Conservation (phyloP, 2,329 filamentous ascomycete genomes). For the Epichloe bromicola region DNA sequence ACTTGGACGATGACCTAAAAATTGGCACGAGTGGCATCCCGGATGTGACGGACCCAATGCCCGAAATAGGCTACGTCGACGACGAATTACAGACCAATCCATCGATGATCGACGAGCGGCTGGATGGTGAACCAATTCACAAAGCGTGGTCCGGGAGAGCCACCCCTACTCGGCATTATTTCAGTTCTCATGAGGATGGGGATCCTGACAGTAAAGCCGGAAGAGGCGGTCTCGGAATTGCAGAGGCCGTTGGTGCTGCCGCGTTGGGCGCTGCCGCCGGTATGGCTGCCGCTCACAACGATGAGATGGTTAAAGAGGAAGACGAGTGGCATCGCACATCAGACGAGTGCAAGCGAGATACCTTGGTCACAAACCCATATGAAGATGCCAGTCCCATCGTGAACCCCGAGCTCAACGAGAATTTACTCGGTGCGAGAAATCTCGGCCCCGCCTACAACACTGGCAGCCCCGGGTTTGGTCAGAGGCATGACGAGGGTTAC, state of each 20-base stretch:
- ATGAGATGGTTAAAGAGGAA: slow-evolving; percentile 42
- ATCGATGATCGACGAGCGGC: slow-evolving; percentile 65
- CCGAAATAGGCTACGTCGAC: slow-evolving; percentile 57
- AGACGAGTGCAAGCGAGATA: slow-evolving; percentile 51
- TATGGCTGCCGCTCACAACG: slow-evolving; percentile 33
- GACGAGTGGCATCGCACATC: slow-evolving; percentile 53
- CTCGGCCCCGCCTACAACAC: slow-evolving; percentile 34
- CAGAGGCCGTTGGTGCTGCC: slow-evolving; percentile 41
- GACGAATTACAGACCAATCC: slow-evolving; percentile 73
- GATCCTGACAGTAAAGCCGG: slow-evolving; percentile 8
- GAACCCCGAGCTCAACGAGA: slow-evolving; percentile 38
- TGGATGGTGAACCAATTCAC: slow-evolving; percentile 34
- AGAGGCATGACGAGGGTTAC: slow-evolving; percentile 75
- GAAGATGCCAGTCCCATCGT: slow-evolving; percentile 51
- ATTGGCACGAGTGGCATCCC: slow-evolving; percentile 61
- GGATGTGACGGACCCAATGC: slow-evolving; percentile 55
- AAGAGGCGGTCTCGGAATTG: slow-evolving; percentile 26
- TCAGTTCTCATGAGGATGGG: slow-evolving; percentile 21
- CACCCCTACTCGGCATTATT: slow-evolving; percentile 30
- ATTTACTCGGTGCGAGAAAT: slow-evolving; percentile 29
- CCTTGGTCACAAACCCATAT: slow-evolving; percentile 53
- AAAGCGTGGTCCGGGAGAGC: slow-evolving; percentile 43
- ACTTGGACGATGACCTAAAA: slow-evolving; percentile 37
- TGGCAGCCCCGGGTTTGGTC: slow-evolving; percentile 43
- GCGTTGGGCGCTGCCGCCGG: slow-evolving; percentile 37